Conservation (phyloP, 345 rosid genomes). For the Geranium rotundifolium region DNA sequence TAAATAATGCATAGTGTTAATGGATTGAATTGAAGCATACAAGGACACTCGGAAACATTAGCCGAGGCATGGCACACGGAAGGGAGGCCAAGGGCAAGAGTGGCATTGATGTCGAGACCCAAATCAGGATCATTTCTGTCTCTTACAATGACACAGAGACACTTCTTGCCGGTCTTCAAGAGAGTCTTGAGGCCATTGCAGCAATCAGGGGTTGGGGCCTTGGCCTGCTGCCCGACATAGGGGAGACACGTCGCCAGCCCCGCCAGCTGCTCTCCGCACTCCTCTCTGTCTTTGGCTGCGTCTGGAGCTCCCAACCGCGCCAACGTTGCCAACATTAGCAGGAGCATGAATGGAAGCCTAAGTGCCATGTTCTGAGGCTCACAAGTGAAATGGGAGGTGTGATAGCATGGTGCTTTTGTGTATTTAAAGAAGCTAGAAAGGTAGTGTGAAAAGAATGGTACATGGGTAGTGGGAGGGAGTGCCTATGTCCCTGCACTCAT, state of each 20-base stretch:
- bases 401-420: no score
- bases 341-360: no score
- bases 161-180: constrained; percentile 47
- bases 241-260: constrained; percentile 57
- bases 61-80: constrained; percentile 30
- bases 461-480: no score
- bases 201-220: constrained; percentile 57
- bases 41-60: constrained; percentile 39
- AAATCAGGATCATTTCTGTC: constrained; percentile 66
- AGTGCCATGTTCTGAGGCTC: no score
- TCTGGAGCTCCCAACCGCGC: constrained; percentile 13
- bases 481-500: no score
- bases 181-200: constrained; percentile 58
- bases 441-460: no score
- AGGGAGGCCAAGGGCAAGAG: constrained; percentile 61
- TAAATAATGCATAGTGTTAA: no score
- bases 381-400: no score
- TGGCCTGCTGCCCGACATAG: constrained; percentile 52
- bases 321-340: no score
- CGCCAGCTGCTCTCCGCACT: constrained; percentile 43
- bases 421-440: no score
- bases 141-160: constrained; percentile 57
- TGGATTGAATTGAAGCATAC: no score
- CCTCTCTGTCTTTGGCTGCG: constrained; percentile 46
- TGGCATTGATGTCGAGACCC: constrained; percentile 50